phyloP scores from a whole-genome alignment of 495 filamentous ascomycete genomes.

The Xylaria scruposa region DNA sequence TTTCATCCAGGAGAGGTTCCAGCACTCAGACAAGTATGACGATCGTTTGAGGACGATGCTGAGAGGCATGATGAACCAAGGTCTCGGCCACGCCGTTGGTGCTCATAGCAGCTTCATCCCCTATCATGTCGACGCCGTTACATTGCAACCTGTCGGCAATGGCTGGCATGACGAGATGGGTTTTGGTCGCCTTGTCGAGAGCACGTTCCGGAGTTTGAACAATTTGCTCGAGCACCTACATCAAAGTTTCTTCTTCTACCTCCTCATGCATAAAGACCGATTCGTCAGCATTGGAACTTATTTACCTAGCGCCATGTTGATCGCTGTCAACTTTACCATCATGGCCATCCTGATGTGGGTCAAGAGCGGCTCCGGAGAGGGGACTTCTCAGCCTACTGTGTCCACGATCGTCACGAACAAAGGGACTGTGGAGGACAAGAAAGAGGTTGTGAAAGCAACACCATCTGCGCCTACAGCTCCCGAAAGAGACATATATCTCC shows the following conservation, averaged over 20 bases:
- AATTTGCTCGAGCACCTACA: conserved; percentile 96
- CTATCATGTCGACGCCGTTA: conserved; percentile 97
- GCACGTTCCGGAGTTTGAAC: conserved; percentile 88
- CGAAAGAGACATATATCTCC: conserved; percentile 81
- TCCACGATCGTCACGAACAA: conserved; percentile 33
- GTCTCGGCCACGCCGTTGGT: conserved; percentile 85
- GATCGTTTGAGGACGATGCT: conserved; percentile 88
- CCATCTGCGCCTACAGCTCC: conserved; percentile 42
- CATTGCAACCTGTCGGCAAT: conserved; percentile 83
- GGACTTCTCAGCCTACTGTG: conserved; percentile 20
- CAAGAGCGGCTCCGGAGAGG: conserved; percentile 67
- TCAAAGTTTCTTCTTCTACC: conserved; percentile 99
- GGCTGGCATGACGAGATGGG: conserved; percentile 99
- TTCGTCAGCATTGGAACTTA: conserved; percentile 99
- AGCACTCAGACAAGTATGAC: conserved; percentile 80
- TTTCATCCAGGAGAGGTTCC: conserved; percentile 84
- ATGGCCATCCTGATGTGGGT: conserved; percentile 94
- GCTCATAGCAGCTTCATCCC: conserved; percentile 96
- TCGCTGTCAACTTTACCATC: conserved; percentile 93
- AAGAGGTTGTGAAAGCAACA: conserved; percentile 13
- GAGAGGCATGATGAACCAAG: conserved; percentile 91
- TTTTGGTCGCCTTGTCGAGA: conserved; percentile 86
- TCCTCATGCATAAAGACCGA: conserved; percentile 85
- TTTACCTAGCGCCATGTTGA: conserved; percentile 92
- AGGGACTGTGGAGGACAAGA: conserved; percentile 31